Base-by-base conservation (phyloP, 2,329 filamentous ascomycete genomes). In the Atkinsonella hypoxylon region DNA sequence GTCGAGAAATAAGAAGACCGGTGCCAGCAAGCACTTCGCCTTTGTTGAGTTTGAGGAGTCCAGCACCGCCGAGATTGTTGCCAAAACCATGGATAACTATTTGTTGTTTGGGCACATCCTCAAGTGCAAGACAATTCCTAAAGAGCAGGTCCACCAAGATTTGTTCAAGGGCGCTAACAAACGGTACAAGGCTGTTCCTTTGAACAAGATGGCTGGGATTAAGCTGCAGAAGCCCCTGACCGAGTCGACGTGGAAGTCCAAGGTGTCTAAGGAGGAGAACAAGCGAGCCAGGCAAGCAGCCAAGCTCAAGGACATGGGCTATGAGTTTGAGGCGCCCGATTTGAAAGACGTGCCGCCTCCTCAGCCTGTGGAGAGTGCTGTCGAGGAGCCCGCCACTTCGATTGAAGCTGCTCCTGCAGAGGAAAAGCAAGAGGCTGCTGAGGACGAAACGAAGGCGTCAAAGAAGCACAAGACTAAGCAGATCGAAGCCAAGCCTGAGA, bases 41-140 rank as follows among this genome's bases (percentile, higher is more conserved):
- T 98, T 96, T 67, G 78, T 98, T 62, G 89, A 98, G 70, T 98
- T 98, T 62, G 72, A 76, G 34, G 83, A 89, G 51, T 87, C 89
- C 46, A 70, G 69, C 56, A 79, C 78, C n/a, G 91, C 93, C 39
- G 85, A 88, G 61, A 89, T 97, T 59, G 91, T 95, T 31, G 85
- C 88, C 47, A 87, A 89, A 71, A 95, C 93, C 20, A 98, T 98
- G 93, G 82, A 96, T 75, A 94, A 90, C 70, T 98, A 98, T 69
- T 81, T 97, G 39, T 78, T 98, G 63, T 97, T 95, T 66, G 88
- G 89, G 6, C 91, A 96, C 66, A 86, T 97, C 55, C 75, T 98
- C 59, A 91, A 94, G 69, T 91, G 90, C 69, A 87, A 88, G 64
- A 73, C 82, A 22, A 78, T 96, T 4, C 81, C 87, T 4, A 72